Percentiles rank a stretch among this genome's conserved stretches.
These are phyloP conservation scores for Lipomyces starkeyi DNA, from an alignment of 805 yeast species.

Conservation along the genomic window DNA sequence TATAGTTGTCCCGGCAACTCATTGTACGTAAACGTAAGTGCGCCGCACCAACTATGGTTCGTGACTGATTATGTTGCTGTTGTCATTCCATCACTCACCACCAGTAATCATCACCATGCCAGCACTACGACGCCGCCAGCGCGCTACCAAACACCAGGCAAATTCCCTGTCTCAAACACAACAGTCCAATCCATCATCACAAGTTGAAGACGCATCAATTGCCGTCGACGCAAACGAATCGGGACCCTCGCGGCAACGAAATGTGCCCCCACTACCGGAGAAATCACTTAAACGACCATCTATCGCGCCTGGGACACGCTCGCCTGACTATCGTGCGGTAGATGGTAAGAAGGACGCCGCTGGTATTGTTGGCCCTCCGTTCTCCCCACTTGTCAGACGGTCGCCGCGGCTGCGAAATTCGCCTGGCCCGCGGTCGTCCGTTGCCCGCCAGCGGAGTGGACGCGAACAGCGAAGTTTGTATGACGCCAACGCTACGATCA, in stretches of 20 bases:
- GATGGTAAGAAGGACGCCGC: conserved; percentile 2
- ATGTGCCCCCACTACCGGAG: not conserved
- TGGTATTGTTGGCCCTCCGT: conserved; percentile 9
- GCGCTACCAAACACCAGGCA: not conserved
- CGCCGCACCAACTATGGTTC: conserved; percentile 5
- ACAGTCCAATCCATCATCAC: not conserved
- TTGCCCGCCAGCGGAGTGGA: not conserved
- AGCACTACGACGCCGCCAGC: conserved; percentile 22
- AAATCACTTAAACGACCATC: conserved; percentile 8
- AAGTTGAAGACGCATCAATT: not conserved
- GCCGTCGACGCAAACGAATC: not conserved
- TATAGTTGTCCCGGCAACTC: conserved; percentile 15
- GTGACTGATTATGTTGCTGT: not conserved
- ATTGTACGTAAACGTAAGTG: not conserved
- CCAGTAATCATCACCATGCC: conserved; percentile 10
- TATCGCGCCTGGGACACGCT: not conserved
- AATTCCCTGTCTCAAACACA: not conserved
- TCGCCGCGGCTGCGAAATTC: conserved; percentile 15
- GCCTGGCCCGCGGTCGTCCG: not conserved
- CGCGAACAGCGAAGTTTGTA: not conserved
- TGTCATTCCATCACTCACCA: not conserved
- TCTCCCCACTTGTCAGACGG: conserved; percentile 14
- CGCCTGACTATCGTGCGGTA: not conserved
- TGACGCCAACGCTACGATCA: not conserved
- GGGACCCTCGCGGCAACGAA: not conserved